A percentile compares a stretch with the other conserved stretches of the same genome.
phyloP scores from a whole-genome alignment of 2,329 filamentous ascomycete species.

The Trichoderma cornu-damae region DNA sequence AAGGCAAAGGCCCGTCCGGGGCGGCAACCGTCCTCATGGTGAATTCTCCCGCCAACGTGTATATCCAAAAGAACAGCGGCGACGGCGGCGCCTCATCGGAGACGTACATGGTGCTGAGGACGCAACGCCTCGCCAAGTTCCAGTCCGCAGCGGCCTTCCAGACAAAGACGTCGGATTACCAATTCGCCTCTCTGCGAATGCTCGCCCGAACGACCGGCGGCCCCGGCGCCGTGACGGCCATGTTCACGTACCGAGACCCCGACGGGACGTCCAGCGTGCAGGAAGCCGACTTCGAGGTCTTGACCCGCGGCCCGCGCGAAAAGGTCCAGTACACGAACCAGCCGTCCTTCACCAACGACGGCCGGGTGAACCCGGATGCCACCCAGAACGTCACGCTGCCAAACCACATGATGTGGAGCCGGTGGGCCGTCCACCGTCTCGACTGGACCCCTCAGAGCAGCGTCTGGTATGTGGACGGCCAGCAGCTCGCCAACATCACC shows the following conservation, averaged over 20 bases:
- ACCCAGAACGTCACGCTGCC: conserved; percentile 47
- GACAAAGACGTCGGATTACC: conserved; percentile 29
- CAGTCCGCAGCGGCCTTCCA: conserved; percentile 48
- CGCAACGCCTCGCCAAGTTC: conserved; percentile 39
- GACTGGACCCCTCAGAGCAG: conserved; percentile 53
- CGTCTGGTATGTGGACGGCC: conserved; percentile 52
- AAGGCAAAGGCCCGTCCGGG: conserved; percentile 25
- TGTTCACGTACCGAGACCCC: conserved; percentile 47
- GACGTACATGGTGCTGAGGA: conserved; percentile 47
- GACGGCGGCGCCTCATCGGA: conserved; percentile 26
- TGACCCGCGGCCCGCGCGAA: conserved; percentile 42
- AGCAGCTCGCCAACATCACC: conserved; percentile 46
- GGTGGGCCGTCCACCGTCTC: conserved; percentile 55
- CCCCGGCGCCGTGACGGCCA: conserved; percentile 46
- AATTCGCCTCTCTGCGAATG: conserved; percentile 42
- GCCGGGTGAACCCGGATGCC: conserved; percentile 41
- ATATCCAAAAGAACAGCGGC: conserved; percentile 42
- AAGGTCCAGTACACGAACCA: conserved; percentile 57
- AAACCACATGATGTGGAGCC: conserved; percentile 41
- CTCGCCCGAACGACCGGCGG: conserved; percentile 45
- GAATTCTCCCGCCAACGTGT: conserved; percentile 42
- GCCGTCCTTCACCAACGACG: conserved; percentile 44
- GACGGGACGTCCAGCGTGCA: conserved; percentile 36
- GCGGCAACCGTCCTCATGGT: conserved; percentile 34
- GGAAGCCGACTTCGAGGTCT: conserved; percentile 50